Base-by-base conservation (phyloP, 768 basidiomycete genomes). In the Strobilomyces dryophilus region DNA sequence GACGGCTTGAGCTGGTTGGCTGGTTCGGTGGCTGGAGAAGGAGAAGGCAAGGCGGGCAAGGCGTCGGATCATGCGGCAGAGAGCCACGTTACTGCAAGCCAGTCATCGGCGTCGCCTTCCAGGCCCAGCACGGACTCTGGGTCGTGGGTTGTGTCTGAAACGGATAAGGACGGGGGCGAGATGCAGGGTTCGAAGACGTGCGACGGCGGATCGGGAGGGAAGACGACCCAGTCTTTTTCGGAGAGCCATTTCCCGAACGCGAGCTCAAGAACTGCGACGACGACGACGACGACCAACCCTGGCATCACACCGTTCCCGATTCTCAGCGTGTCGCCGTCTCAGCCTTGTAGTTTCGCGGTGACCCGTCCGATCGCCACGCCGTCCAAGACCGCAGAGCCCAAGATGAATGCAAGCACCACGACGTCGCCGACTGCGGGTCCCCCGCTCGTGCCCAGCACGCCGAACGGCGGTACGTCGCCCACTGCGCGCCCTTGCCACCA, bases 221-320 rank as follows among this genome's bases (percentile, higher is more conserved):
- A 24, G 2, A 18, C 14, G 37, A 44, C 27, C 3, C 45, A 35
- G 14, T 9, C 44, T 29, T 11, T 34, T 14, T 36, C 49, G 8
- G 56, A 49, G 20, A 31, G 12, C 1, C 14, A 5, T 37, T 35
- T 24, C 17, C 56, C 54, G 5, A 32, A 18, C 24, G 15, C 61
- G 14, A 40, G 15, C 31, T n/a, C 49, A 8, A 44, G 31, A 34
- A 17, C 27, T 5, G 20, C 44, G 26, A 52, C 45, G 21, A 14
- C 24, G 24, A 24, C 24, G 24, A n/a, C n/a, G n/a, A n/a, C 48
- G 34, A 17, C 45, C 0, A 48, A 31, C 0, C 14, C 18, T 10
- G 8, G 32, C 43, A 32, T 60, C 17, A 60, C 52, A 1, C 64
- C 63, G 5, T 65, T 65, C 15, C 59, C 61, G 10, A 64, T 65